Evolutionary conservation across 108 stramenopile genomes (phyloP).

Genomic region (Cyclotella baltica): DNA sequence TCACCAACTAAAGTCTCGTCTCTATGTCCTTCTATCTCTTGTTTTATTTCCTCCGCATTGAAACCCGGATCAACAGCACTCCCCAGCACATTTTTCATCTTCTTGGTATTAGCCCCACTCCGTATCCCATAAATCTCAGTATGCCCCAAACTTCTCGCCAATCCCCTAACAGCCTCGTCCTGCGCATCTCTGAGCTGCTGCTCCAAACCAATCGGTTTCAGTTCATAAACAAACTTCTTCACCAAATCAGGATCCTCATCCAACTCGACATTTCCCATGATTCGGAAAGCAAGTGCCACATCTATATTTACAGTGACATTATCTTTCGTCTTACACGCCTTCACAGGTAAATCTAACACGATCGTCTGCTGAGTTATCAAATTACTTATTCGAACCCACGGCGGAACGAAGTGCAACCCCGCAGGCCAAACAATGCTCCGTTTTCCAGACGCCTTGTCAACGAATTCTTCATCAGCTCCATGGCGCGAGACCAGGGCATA

Average conservation of each 20-base stretch:
- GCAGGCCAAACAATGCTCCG: constrained; percentile 55
- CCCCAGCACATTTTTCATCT: not conserved
- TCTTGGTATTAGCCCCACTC: constrained; percentile 23
- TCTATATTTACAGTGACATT: constrained; percentile 61
- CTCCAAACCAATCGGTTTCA: constrained; percentile 57
- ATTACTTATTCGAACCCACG: constrained; percentile 53
- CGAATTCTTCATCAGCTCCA: constrained; percentile 53
- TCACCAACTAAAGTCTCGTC: constrained; percentile 27
- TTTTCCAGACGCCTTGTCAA: constrained; percentile 4
- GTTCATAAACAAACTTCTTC: constrained; percentile 56
- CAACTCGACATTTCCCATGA: constrained; percentile 56
- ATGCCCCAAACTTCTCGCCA: constrained; percentile 54
- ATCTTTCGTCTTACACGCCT: constrained; percentile 60
- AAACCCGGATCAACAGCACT: not conserved
- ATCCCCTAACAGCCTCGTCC: constrained; percentile 46
- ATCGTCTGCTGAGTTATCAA: constrained; percentile 59
- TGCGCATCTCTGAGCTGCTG: constrained; percentile 65
- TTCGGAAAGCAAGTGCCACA: constrained; percentile 53
- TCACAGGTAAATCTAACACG: constrained; percentile 62
- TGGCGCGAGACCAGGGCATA: constrained; percentile 58
- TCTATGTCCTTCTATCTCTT: constrained; percentile 3
- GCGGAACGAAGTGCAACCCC: constrained; percentile 49
- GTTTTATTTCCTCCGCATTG: not conserved
- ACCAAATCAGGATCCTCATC: constrained; percentile 56
- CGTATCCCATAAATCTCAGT: constrained; percentile 64